Evolutionary conservation across 202 grass and related monocot species (phyloP).

Genomic region (Carex sylvatica): DNA sequence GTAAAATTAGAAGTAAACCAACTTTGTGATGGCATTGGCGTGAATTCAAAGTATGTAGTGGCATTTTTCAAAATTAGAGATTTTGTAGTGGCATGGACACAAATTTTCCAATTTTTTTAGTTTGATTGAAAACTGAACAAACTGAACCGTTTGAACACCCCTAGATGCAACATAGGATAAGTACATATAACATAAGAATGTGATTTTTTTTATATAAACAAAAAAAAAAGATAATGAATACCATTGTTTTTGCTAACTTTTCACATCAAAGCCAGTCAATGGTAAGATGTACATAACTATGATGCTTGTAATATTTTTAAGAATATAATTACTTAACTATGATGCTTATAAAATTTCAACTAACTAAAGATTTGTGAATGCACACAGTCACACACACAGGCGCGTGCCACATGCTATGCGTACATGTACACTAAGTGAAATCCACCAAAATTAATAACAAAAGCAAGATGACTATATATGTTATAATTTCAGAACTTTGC

Average conservation of each 20-base stretch:
- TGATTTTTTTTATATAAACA: background rate
- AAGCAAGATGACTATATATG: background rate
- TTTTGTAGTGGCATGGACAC: too few relatives aligned
- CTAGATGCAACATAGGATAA: background rate
- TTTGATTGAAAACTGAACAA: too few relatives aligned
- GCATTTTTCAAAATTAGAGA: too few relatives aligned
- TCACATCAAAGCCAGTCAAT: background rate
- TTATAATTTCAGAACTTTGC: background rate
- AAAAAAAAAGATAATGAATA: background rate
- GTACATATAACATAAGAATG: background rate
- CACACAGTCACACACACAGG: too few relatives aligned
- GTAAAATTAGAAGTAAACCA: too few relatives aligned
- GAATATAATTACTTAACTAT: background rate
- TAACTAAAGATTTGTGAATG: background rate
- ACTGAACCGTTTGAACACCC: too few relatives aligned
- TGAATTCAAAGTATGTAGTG: too few relatives aligned
- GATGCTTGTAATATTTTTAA: background rate
- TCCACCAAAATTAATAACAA: background rate
- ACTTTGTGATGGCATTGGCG: too few relatives aligned
- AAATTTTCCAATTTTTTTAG: too few relatives aligned
- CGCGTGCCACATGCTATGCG: background rate
- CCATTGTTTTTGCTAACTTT: background rate
- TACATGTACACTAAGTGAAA: background rate
- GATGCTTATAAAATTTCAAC: background rate
- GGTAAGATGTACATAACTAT: background rate